phyloP scores from a whole-genome alignment of 2,329 filamentous ascomycete species.

The Phialophora verrucosa region DNA sequence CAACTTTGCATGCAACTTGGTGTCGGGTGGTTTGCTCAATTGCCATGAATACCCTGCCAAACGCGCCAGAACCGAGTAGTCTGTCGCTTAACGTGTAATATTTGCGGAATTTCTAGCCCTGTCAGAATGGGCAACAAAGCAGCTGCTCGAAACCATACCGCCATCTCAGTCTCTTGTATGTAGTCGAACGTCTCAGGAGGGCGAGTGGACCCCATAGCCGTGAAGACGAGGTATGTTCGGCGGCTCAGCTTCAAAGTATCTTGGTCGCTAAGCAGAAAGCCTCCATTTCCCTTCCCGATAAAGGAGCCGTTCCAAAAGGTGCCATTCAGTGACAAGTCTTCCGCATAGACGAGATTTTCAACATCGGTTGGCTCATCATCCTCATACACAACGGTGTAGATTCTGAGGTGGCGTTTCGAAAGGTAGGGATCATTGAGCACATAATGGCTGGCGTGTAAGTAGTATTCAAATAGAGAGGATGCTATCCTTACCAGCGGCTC shows the following conservation, averaged over 20 bases:
- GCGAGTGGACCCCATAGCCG: slow-evolving; percentile 30
- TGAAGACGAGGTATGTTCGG: slow-evolving; percentile 35
- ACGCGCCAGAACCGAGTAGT: slow-evolving; percentile 51
- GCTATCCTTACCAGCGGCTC: slow-evolving; percentile 43
- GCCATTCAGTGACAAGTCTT: slow-evolving; percentile 52
- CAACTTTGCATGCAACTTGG: slow-evolving; percentile 55
- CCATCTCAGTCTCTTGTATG: slow-evolving; percentile 46
- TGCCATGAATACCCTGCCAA: slow-evolving; percentile 53
- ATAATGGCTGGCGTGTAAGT: slow-evolving; percentile 43
- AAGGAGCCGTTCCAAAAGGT: slow-evolving; percentile 48
- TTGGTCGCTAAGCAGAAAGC: slow-evolving; percentile 48
- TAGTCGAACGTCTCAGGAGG: slow-evolving; percentile 37
- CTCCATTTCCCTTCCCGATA: slow-evolving; percentile 45
- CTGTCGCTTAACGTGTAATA: slow-evolving; percentile 48
- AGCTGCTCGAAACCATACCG: slow-evolving; percentile 38
- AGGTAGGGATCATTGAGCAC: slow-evolving; percentile 45
- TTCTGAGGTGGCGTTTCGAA: slow-evolving; percentile 51
- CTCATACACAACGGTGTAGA: slow-evolving; percentile 53
- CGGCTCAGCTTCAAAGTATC: slow-evolving; percentile 46
- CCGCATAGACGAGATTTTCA: slow-evolving; percentile 51
- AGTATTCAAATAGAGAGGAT: slow-evolving; percentile 17
- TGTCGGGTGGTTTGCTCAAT: slow-evolving; percentile 40
- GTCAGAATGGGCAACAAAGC: slow-evolving; percentile 24
- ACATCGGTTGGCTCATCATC: slow-evolving; percentile 46
- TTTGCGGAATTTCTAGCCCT: slow-evolving; percentile 43